phyloP scores from a whole-genome alignment of 371 early-diverging fungal genomes.

The Coemansia sp. region DNA sequence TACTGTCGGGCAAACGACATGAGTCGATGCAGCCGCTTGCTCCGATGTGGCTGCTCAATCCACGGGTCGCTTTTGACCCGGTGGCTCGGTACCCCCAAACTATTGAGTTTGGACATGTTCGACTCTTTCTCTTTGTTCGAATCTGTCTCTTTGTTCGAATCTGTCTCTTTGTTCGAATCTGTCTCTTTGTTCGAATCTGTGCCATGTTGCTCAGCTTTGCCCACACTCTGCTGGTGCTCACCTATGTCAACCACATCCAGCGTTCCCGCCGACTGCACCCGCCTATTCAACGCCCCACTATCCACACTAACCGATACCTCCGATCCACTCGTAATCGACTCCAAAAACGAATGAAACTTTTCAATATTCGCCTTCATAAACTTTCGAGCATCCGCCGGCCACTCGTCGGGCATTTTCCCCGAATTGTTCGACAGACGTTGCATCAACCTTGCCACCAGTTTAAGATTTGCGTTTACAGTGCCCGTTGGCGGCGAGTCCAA shows the following conservation, averaged over 20 bases:
- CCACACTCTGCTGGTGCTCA: constrained; percentile 1
- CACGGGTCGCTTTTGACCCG: constrained; percentile 7
- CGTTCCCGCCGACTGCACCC: constrained; percentile 7
- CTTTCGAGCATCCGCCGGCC: constrained; percentile 36
- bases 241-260: not conserved
- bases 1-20: not conserved
- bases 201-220: not conserved
- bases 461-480: constrained; percentile 32
- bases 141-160: not conserved
- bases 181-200: not conserved
- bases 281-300: not conserved
- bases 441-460: constrained; percentile 39
- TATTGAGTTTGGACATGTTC: not conserved
- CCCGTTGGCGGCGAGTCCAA: constrained; percentile 15
- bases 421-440: constrained; percentile 44
- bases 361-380: constrained; percentile 31
- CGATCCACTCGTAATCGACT: constrained; percentile 20
- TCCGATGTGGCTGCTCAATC: not conserved
- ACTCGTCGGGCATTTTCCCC: constrained; percentile 35
- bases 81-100: not conserved
- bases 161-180: not conserved
- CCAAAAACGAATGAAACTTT: constrained; percentile 27
- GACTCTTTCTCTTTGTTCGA: not conserved
- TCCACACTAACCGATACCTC: not conserved
- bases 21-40: not conserved